phyloP scores from a whole-genome alignment of 352 stramenopile species.

The Globisporangium carolinianum region DNA sequence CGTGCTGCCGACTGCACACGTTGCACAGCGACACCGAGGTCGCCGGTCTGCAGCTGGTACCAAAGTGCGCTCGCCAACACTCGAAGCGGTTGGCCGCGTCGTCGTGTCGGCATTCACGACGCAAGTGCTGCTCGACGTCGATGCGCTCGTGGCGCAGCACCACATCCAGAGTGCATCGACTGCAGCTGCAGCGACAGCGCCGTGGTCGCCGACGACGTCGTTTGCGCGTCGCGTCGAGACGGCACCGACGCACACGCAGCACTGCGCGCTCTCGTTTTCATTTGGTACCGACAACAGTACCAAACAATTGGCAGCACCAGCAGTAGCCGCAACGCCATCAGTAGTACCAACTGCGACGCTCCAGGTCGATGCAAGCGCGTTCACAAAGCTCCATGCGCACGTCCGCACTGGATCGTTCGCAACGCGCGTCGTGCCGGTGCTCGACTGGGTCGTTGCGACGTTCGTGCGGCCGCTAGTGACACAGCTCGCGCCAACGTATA shows the following conservation, averaged over 20 bases:
- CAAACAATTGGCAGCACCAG: not conserved
- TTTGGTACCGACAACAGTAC: conserved; percentile 4
- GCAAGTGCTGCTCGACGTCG: conserved; percentile 49
- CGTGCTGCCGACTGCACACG: conserved; percentile 26
- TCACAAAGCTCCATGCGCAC: conserved; percentile 58
- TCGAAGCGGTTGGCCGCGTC: conserved; percentile 27
- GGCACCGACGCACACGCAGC: conserved; percentile 23
- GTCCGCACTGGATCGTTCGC: conserved; percentile 48
- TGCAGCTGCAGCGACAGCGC: conserved; percentile 24
- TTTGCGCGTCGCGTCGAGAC: conserved; percentile 22
- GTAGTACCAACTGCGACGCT: not conserved
- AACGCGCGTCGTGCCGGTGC: conserved; percentile 31
- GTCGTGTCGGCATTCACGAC: conserved; percentile 45
- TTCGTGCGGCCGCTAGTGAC: conserved; percentile 33
- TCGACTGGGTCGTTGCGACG: conserved; percentile 31
- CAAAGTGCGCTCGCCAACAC: not conserved
- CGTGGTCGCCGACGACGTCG: conserved; percentile 26
- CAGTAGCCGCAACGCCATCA: not conserved
- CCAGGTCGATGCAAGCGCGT: conserved; percentile 36
- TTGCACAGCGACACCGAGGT: not conserved
- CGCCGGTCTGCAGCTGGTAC: not conserved
- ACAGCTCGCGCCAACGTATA: conserved; percentile 48
- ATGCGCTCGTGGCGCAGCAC: conserved; percentile 44
- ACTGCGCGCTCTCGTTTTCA: conserved; percentile 25
- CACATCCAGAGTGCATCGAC: conserved; percentile 21